Base-by-base conservation (phyloP, 805 yeast genomes). In the Wickerhamiella kazuoi region DNA sequence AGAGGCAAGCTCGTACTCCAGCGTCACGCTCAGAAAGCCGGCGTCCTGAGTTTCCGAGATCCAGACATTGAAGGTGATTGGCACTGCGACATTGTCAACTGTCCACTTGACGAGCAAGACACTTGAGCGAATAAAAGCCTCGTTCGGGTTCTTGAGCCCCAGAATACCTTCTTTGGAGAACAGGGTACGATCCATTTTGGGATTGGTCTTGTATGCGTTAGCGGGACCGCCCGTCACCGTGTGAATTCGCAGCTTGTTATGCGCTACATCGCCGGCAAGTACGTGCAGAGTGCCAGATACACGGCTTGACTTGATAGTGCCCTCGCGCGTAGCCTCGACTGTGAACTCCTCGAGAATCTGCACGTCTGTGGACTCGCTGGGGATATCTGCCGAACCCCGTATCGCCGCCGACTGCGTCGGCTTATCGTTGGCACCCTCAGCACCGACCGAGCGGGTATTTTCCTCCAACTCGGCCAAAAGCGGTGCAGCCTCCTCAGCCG, bases 21-120 rank as follows among this genome's bases (percentile, higher is more conserved):
- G 65, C 2, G 95, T 86, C 17, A 86, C 79, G 42, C 74, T 79
- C 42, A 76, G 71, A 39, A 69, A 54, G 35, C 70, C 74, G 42
- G 74, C 68, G 29, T 73, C 72, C 28, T 38, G 21, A 42, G 69
- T 68, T 40, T 69, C 65, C 36, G 75, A 64, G 38, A 83, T 77
- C 98, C 98, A 87, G 30, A 86, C 76, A 30, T 87, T 76, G 46
- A 90, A 66, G 35, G 71, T 65, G 39, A 87, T 59, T 26, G 97
- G 97, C 26, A 70, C 62, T 39, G 68, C 50, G 40, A 63, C 55
- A n/a, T 56, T 50, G 41, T 68, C 65, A 34, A 76, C 76, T 57
- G 83, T 77, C 97, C 94, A 87, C 67, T 94, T 78, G 51, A 90
- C 71, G 23, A 87, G 93, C 46, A 94, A 93, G 48, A 87, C 69